Evolutionary conservation across 2,329 filamentous ascomycete species (phyloP).

Genomic region (Tothia fuscella): DNA sequence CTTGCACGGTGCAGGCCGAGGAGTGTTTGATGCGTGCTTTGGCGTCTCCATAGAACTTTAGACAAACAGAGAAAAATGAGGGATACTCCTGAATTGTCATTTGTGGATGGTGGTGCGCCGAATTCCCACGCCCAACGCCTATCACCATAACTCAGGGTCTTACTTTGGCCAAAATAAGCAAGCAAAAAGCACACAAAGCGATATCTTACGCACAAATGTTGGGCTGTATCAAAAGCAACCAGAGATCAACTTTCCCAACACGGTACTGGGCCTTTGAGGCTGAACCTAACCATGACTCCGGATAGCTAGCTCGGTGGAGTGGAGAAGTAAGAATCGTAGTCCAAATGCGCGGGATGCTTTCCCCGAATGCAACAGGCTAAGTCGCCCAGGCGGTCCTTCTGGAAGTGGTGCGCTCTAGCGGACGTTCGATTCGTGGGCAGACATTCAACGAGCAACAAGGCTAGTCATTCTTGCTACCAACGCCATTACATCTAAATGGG

Average conservation of each 20-base stretch:
- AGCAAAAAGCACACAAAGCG: slow-evolving; percentile 1
- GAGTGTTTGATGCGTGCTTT: too few species aligned
- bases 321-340: neutral
- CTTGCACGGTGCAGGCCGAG: too few species aligned
- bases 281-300: slow-evolving; percentile 1
- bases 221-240: too few species aligned
- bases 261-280: slow-evolving; percentile 5
- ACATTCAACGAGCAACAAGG: neutral
- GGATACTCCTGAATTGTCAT: neutral
- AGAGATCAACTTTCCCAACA: slow-evolving; percentile 3
- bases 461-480: neutral
- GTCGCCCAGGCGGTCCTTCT: too few species aligned
- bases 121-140: neutral
- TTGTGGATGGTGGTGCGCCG: neutral
- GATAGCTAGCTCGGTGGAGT: slow-evolving; percentile 1
- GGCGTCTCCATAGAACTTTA: too few species aligned
- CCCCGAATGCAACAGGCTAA: slow-evolving; percentile 4
- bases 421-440: neutral
- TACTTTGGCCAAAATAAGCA: neutral
- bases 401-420: neutral
- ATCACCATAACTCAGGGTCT: neutral
- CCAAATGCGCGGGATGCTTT: slow-evolving; percentile 5
- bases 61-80: neutral
- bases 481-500: neutral
- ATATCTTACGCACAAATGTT: too few species aligned